These are phyloP conservation scores for Acrocalymma vagum DNA, from an alignment of 2,329 filamentous ascomycete species.

Conservation along the genomic window DNA sequence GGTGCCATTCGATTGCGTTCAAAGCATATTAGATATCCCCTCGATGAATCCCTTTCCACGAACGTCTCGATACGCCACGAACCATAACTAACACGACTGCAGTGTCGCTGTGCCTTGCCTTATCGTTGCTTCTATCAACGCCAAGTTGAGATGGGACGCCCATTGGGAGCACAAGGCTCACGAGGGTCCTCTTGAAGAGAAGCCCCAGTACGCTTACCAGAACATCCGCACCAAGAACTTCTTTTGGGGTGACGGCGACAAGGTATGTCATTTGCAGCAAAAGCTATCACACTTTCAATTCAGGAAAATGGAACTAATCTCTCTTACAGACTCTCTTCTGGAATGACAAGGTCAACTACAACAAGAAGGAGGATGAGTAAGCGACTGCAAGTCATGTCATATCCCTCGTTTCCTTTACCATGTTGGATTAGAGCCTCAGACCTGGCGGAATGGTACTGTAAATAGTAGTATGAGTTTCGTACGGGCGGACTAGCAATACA, in stretches of 20 bases:
- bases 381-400: conserved; percentile 12
- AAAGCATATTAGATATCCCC: too few species aligned
- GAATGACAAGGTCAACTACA: conserved; percentile 95
- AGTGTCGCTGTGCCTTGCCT: conserved; percentile 81
- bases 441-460: conserved; percentile 17
- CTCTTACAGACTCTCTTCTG: conserved; percentile 67
- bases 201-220: conserved; percentile 93
- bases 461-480: conserved; percentile 34
- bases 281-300: background rate
- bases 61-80: conserved; percentile 1
- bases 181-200: conserved; percentile 87
- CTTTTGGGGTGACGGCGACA: conserved; percentile 94
- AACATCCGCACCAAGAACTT: conserved; percentile 98
- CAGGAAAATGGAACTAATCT: conserved; percentile 6
- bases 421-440: background rate
- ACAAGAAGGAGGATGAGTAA: conserved; percentile 84
- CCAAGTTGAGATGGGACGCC: conserved; percentile 89
- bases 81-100: conserved; percentile 32
- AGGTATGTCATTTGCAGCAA: conserved; percentile 66
- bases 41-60: too few species aligned
- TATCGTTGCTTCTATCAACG: conserved; percentile 77
- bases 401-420: background rate
- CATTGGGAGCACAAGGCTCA: conserved; percentile 97
- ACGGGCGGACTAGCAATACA: conserved; percentile 36
- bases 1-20: too few species aligned